These are phyloP conservation scores for Ophiostoma perfectum DNA, from an alignment of 2,329 filamentous ascomycete genomes.

Conservation along the genomic window DNA sequence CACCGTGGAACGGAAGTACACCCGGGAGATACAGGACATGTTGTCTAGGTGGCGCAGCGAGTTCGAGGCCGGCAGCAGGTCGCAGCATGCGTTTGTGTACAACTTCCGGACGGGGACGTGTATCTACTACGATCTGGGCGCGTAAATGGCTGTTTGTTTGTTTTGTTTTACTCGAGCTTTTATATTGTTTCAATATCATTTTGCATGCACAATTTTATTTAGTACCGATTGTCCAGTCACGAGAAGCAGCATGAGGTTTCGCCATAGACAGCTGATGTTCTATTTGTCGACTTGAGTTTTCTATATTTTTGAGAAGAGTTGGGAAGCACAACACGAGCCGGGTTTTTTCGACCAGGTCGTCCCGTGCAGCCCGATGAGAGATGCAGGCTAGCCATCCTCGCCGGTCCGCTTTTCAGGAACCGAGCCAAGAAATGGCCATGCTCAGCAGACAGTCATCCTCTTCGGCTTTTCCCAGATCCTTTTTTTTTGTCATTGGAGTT, in stretches of 20 bases:
- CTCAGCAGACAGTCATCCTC: background rate
- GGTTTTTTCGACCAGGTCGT: background rate
- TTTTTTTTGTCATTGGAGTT: background rate
- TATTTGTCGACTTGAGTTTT: background rate
- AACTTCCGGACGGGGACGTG: slow-evolving; percentile 82
- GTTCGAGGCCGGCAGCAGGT: slow-evolving; percentile 45
- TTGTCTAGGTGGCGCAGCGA: slow-evolving; percentile 57
- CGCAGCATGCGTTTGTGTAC: slow-evolving; percentile 77
- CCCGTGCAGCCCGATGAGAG: background rate
- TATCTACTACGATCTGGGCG: slow-evolving; percentile 74
- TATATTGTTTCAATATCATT: background rate
- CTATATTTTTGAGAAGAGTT: slow-evolving; percentile 2
- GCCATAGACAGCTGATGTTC: background rate
- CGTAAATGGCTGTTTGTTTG: slow-evolving; percentile 18
- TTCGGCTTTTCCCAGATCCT: background rate
- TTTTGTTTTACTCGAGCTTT: background rate
- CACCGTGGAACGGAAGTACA: slow-evolving; percentile 72
- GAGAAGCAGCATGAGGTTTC: background rate
- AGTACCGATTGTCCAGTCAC: background rate
- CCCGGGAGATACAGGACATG: slow-evolving; percentile 75
- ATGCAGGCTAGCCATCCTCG: background rate
- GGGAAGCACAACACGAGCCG: background rate
- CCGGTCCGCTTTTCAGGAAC: slow-evolving; percentile 4
- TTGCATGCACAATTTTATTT: background rate
- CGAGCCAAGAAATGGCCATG: background rate